These are phyloP conservation scores for Sinapis alba DNA, from an alignment of 441 rosid species.

Conservation along the genomic window DNA sequence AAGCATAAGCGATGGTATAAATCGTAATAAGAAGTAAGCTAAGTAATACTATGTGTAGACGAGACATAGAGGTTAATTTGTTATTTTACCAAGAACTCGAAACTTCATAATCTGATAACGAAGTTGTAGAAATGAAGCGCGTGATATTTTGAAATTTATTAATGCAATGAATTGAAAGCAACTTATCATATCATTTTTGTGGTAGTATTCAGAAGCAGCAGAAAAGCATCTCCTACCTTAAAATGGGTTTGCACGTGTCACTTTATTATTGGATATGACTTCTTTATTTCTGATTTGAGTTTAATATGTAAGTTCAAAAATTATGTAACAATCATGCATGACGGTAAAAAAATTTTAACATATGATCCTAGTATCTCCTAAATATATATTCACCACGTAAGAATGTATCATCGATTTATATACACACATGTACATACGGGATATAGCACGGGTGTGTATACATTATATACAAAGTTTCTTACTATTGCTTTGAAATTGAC, in stretches of 20 bases:
- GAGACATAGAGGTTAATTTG: neutral
- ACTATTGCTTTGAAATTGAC: neutral
- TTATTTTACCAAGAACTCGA: neutral
- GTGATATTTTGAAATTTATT: neutral
- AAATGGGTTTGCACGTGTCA: slow-evolving; percentile 54
- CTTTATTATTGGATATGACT: neutral
- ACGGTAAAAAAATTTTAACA: neutral
- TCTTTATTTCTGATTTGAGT: neutral
- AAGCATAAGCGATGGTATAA: neutral
- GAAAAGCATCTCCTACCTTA: slow-evolving; percentile 58
- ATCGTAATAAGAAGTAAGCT: neutral
- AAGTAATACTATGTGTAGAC: neutral
- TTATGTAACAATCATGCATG: neutral
- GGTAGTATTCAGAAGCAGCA: slow-evolving; percentile 41
- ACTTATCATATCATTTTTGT: slow-evolving; percentile 15
- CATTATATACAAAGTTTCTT: neutral
- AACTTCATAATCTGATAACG: neutral
- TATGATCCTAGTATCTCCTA: neutral
- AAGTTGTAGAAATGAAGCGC: neutral
- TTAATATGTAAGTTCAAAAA: neutral
- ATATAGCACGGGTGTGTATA: too few relatives aligned
- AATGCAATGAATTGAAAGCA: neutral
- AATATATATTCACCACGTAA: neutral
- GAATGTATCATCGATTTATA: neutral
- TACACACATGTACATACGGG: neutral